Conservation (phyloP, 2,329 filamentous ascomycete genomes). For the Didymella exigua region DNA sequence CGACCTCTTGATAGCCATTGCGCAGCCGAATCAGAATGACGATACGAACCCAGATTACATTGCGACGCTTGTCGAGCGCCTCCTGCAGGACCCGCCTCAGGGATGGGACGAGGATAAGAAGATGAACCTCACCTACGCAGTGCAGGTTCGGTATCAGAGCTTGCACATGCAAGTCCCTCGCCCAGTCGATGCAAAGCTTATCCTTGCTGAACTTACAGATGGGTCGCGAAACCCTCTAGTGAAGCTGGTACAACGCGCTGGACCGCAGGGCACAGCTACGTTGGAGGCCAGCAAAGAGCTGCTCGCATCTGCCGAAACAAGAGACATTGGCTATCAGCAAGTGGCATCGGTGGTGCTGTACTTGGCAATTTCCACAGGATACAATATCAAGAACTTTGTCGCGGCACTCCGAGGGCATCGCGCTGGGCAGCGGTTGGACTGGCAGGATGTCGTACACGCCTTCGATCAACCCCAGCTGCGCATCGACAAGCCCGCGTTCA, state of each 20-base stretch:
- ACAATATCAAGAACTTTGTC: slow-evolving; percentile 72
- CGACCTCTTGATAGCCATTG: slow-evolving; percentile 77
- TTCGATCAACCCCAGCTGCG: slow-evolving; percentile 82
- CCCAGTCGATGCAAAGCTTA: slow-evolving; percentile 72
- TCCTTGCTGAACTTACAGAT: slow-evolving; percentile 69
- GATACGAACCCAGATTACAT: slow-evolving; percentile 73
- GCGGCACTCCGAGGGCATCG: slow-evolving; percentile 62
- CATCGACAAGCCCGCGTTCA: slow-evolving; percentile 79
- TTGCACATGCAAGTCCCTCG: slow-evolving; percentile 69
- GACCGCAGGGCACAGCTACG: slow-evolving; percentile 75
- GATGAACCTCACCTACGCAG: slow-evolving; percentile 69
- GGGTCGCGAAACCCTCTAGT: slow-evolving; percentile 65
- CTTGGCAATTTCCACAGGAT: slow-evolving; percentile 66
- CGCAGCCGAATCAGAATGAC: slow-evolving; percentile 66
- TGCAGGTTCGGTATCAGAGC: slow-evolving; percentile 66
- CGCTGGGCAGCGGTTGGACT: slow-evolving; percentile 63
- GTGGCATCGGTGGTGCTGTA: slow-evolving; percentile 80
- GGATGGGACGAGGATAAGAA: slow-evolving; percentile 80
- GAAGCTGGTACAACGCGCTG: slow-evolving; percentile 72
- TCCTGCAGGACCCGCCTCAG: slow-evolving; percentile 83
- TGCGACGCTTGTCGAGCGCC: slow-evolving; percentile 80
- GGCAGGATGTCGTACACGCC: slow-evolving; percentile 72
- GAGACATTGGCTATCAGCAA: slow-evolving; percentile 79
- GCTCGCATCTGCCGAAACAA: slow-evolving; percentile 60
- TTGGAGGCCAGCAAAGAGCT: slow-evolving; percentile 71